Evolutionary conservation across 2,329 filamentous ascomycete genomes (phyloP).

Genomic region (Monosporascus sp.): DNA sequence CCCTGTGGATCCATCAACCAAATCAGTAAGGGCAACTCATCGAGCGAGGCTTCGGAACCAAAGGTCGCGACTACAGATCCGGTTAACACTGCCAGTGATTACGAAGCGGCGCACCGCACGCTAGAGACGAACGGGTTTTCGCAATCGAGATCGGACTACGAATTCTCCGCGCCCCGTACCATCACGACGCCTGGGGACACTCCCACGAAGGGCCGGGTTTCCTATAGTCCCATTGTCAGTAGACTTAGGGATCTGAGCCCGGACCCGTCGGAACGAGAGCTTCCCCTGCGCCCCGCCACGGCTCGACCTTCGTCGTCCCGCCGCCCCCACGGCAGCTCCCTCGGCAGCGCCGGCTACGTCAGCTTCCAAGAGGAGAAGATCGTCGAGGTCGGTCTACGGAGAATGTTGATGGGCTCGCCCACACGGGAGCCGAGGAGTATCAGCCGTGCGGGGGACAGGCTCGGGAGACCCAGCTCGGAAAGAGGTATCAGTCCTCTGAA

Average conservation of each 20-base stretch:
- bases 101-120: background rate
- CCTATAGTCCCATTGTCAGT: slow-evolving; percentile 1
- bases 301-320: background rate
- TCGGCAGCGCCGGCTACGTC: slow-evolving; percentile 26
- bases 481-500: too few species aligned
- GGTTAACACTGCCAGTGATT: background rate
- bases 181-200: slow-evolving; percentile 6
- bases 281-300: background rate
- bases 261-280: slow-evolving; percentile 3
- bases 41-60: background rate
- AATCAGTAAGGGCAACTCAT: background rate
- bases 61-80: background rate
- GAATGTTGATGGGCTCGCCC: slow-evolving; percentile 11
- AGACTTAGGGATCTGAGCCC: background rate
- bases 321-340: slow-evolving; percentile 17
- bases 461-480: background rate
- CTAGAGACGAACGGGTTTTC: slow-evolving; percentile 10
- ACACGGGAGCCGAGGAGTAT: background rate
- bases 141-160: slow-evolving; percentile 21
- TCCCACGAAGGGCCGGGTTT: too few species aligned
- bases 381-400: slow-evolving; percentile 17
- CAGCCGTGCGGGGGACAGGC: background rate
- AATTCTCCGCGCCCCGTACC: slow-evolving; percentile 18
- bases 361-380: slow-evolving; percentile 24
- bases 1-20: background rate